Conservation (phyloP, 2,329 filamentous ascomycete species). For the Colletotrichum brevisporum region DNA sequence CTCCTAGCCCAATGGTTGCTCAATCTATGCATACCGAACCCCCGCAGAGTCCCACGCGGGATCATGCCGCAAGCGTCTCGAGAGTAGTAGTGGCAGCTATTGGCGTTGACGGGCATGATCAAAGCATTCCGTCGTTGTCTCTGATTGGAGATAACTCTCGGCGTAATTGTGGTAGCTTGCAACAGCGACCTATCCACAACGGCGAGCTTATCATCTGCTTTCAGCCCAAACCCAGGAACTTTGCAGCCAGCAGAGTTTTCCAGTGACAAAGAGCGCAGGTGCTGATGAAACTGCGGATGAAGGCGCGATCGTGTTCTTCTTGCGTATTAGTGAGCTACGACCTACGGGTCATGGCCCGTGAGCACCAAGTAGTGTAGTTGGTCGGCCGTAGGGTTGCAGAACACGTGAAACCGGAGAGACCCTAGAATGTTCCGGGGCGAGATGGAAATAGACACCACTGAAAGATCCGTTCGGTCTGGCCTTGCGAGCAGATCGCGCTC, state of each 20-base stretch:
- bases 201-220: not conserved
- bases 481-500: constrained; percentile 14
- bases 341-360: constrained; percentile 5
- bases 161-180: constrained; percentile 22
- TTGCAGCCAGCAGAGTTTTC: constrained; percentile 4
- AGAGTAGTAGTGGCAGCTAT: not conserved
- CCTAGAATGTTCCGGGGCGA: constrained; percentile 26
- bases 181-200: constrained; percentile 9
- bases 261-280: not conserved
- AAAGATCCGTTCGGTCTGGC: not conserved
- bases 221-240: not conserved
- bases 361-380: not conserved
- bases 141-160: constrained; percentile 25
- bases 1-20: constrained; percentile 18
- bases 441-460: constrained; percentile 15
- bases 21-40: constrained; percentile 14
- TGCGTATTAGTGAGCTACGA: not conserved
- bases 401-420: constrained; percentile 30
- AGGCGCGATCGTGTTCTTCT: not conserved
- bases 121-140: constrained; percentile 4
- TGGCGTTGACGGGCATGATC: constrained; percentile 21
- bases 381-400: constrained; percentile 11
- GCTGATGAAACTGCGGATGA: constrained; percentile 23
- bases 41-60: constrained; percentile 22
- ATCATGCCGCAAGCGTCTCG: constrained; percentile 24